These are phyloP conservation scores for Saraca asoca DNA, from an alignment of 331 rosid genomes.

Conservation along the genomic window DNA sequence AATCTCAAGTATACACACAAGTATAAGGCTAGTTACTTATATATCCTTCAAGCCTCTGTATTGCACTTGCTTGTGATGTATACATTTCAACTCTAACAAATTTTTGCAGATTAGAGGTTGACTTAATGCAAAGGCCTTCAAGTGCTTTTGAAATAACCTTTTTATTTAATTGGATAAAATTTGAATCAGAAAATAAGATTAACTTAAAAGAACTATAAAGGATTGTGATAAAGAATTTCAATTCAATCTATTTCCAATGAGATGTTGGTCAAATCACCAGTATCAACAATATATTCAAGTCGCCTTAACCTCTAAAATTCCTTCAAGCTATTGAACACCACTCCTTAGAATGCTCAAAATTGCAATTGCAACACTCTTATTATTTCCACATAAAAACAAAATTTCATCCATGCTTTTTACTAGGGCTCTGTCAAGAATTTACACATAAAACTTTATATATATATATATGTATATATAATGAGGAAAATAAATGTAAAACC, in stretches of 20 bases:
- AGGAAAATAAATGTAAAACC: conserved; percentile 9
- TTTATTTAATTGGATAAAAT: conserved; percentile 16
- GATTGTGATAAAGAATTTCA: conserved; percentile 27
- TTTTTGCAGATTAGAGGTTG: conserved; percentile 70
- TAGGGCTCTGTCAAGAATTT: conserved; percentile 49
- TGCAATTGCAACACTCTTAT: conserved; percentile 71
- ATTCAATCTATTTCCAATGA: conserved; percentile 23
- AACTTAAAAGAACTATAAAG: neutral
- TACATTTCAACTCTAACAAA: conserved; percentile 70
- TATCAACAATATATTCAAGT: conserved; percentile 26
- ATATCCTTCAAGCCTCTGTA: conserved; percentile 71
- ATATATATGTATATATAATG: too few species aligned
- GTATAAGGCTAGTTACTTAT: too few species aligned
- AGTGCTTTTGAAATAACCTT: conserved; percentile 70
- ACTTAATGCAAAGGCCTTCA: conserved; percentile 78
- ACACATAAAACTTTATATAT: conserved; percentile 16
- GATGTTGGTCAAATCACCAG: conserved; percentile 17
- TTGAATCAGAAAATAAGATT: conserved; percentile 28
- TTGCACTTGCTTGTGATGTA: conserved; percentile 64
- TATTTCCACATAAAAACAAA: conserved; percentile 78
- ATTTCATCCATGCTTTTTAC: conserved; percentile 88
- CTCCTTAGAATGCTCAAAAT: conserved; percentile 59
- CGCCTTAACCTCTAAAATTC: conserved; percentile 66
- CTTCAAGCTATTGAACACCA: conserved; percentile 44
- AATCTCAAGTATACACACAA: too few species aligned